A percentile compares a stretch with the other conserved stretches of the same genome.
Evolutionary conservation across 2,329 filamentous ascomycete genomes (phyloP).

Genomic region (Leptographium wingfieldii): DNA sequence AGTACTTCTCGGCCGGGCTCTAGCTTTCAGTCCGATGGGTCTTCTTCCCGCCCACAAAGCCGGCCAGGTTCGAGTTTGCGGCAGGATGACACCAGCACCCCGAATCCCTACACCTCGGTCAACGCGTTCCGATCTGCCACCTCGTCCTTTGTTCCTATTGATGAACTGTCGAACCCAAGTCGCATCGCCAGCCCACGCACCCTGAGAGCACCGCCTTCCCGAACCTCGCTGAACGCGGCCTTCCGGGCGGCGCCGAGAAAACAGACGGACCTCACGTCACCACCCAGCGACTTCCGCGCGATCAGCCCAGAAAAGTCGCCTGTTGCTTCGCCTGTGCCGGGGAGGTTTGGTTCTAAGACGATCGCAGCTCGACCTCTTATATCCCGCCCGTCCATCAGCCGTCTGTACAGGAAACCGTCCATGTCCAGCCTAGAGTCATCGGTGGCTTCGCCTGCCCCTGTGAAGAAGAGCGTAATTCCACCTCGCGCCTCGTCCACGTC

Average conservation of each 20-base stretch:
- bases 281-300: not conserved
- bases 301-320: not conserved
- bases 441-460: constrained; percentile 16
- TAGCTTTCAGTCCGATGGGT: constrained; percentile 43
- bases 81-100: constrained; percentile 24
- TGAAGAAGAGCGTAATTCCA: constrained; percentile 26
- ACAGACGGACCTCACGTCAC: not conserved
- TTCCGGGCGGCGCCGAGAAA: not conserved
- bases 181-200: constrained; percentile 16
- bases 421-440: constrained; percentile 25
- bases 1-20: constrained; percentile 38
- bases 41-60: constrained; percentile 36
- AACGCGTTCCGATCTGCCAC: constrained; percentile 31
- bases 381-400: constrained; percentile 38
- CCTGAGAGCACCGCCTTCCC: constrained; percentile 22
- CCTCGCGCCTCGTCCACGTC: constrained; percentile 27
- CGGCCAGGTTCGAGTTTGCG: constrained; percentile 43
- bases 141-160: constrained; percentile 21
- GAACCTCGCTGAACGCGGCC: constrained; percentile 4
- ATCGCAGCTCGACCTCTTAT: constrained; percentile 32
- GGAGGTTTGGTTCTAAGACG: constrained; percentile 27
- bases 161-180: constrained; percentile 26
- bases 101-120: constrained; percentile 30
- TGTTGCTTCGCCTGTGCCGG: not conserved
- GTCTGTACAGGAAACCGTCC: constrained; percentile 43